Evolutionary conservation across 345 rosid species (phyloP).

Genomic region (Trapa bicornis): DNA sequence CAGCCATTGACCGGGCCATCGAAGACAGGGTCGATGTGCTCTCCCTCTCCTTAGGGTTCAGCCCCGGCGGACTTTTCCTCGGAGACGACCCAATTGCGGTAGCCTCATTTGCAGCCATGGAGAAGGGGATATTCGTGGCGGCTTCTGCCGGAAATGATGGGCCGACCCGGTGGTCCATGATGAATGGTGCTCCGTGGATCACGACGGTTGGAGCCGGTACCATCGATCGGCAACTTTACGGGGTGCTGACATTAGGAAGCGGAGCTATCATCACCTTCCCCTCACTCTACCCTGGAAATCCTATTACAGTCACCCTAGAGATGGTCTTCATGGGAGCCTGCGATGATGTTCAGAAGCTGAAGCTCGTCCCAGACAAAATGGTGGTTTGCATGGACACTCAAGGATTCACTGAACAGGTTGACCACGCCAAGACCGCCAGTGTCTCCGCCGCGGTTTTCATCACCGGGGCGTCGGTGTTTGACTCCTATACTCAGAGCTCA

Average conservation of each 20-base stretch:
- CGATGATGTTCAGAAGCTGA: slow-evolving; percentile 14
- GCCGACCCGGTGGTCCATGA: slow-evolving; percentile 11
- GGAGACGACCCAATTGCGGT: slow-evolving; percentile 26
- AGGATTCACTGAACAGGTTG: slow-evolving; percentile 15
- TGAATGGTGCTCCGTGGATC: slow-evolving; percentile 38
- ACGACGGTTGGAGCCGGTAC: slow-evolving; percentile 29
- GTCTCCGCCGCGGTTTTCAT: slow-evolving; percentile 30
- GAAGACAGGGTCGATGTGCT: slow-evolving; percentile 33
- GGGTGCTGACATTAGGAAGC: slow-evolving; percentile 20
- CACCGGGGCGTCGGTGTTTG: slow-evolving; percentile 7
- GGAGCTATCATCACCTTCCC: slow-evolving; percentile 14
- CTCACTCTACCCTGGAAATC: slow-evolving; percentile 28
- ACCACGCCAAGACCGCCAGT: slow-evolving; percentile 16
- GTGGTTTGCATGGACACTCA: slow-evolving; percentile 21
- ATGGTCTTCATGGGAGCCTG: slow-evolving; percentile 27
- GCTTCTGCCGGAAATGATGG: slow-evolving; percentile 45
- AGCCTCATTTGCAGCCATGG: slow-evolving; percentile 31
- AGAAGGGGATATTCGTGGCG: slow-evolving; percentile 24
- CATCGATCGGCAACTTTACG: slow-evolving; percentile 22
- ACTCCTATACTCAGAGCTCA: slow-evolving; percentile 14
- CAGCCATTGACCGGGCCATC: slow-evolving; percentile 41
- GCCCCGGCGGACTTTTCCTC: slow-evolving; percentile 3
- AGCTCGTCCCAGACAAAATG: slow-evolving; percentile 13
- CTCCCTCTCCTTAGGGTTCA: slow-evolving; percentile 23
- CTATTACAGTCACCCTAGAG: slow-evolving; percentile 4